phyloP scores from a whole-genome alignment of 2,329 filamentous ascomycete genomes.

The Ophiosphaerella narmari region DNA sequence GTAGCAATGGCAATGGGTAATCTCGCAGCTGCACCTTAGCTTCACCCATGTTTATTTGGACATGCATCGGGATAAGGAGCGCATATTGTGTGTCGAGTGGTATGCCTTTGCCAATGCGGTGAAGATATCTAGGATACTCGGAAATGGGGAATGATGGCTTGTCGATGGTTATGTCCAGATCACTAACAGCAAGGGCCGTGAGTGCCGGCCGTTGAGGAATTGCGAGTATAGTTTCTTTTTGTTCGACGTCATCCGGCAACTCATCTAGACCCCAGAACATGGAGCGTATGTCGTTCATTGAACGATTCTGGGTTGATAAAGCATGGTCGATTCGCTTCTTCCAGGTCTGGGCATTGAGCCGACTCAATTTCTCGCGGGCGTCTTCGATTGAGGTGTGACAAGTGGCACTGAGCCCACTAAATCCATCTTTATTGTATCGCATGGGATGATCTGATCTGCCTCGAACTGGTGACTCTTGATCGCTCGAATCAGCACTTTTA shows the following conservation, averaged over 20 bases:
- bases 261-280: conserved; percentile 84
- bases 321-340: conserved; percentile 84
- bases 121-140: conserved; percentile 81
- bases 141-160: conserved; percentile 88
- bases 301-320: conserved; percentile 68
- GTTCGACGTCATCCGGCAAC: conserved; percentile 78
- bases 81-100: conserved; percentile 89
- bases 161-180: conserved; percentile 83
- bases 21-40: conserved; percentile 84
- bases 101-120: conserved; percentile 95
- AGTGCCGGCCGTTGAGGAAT: conserved; percentile 84
- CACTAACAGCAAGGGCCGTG: conserved; percentile 78
- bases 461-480: conserved; percentile 29
- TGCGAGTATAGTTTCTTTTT: conserved; percentile 82
- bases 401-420: conserved; percentile 71
- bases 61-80: conserved; percentile 84
- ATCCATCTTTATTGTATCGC: conserved; percentile 80
- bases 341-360: conserved; percentile 89
- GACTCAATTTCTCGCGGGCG: conserved; percentile 74
- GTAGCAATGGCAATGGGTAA: conserved; percentile 89
- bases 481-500: conserved; percentile 43
- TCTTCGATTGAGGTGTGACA: conserved; percentile 76
- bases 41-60: conserved; percentile 89
- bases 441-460: conserved; percentile 53
- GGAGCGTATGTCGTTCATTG: conserved; percentile 77